Conservation (phyloP, 257 asterid species). For the Scutellaria galericulata region DNA sequence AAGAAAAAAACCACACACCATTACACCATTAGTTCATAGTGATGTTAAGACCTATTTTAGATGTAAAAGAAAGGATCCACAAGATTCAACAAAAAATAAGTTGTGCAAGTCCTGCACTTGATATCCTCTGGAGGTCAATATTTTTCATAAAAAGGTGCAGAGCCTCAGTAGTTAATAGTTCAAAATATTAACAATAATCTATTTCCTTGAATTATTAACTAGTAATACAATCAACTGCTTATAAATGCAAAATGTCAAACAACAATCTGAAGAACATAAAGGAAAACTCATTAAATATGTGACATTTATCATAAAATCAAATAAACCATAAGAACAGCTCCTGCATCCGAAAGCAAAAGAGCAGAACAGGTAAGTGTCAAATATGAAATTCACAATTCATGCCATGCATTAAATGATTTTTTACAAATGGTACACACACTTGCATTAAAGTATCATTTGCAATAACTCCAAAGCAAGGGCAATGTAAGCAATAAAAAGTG, state of each 20-base stretch:
- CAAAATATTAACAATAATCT: neutral
- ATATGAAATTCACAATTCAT: neutral
- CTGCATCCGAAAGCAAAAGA: conserved; percentile 4
- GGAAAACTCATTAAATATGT: neutral
- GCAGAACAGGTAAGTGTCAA: neutral
- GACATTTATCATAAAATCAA: conserved; percentile 1
- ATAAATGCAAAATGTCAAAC: neutral
- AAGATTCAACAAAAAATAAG: neutral
- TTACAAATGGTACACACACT: too few species aligned
- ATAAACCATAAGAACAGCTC: neutral
- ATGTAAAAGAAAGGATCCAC: too few species aligned
- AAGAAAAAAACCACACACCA: too few species aligned
- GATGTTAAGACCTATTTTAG: too few species aligned
- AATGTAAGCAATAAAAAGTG: too few species aligned
- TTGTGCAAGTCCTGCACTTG: neutral
- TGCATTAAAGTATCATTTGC: too few species aligned
- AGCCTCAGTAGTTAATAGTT: neutral
- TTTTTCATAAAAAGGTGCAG: neutral
- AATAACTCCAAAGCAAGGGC: too few species aligned
- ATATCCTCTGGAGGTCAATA: conserved; percentile 19
- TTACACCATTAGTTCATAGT: too few species aligned
- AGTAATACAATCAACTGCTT: neutral
- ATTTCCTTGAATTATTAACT: neutral
- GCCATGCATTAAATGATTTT: too few species aligned
- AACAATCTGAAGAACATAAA: conserved; percentile 5